These are phyloP conservation scores for Stygiomarasmius scandens DNA, from an alignment of 1,284 basidiomycete species.

Conservation along the genomic window DNA sequence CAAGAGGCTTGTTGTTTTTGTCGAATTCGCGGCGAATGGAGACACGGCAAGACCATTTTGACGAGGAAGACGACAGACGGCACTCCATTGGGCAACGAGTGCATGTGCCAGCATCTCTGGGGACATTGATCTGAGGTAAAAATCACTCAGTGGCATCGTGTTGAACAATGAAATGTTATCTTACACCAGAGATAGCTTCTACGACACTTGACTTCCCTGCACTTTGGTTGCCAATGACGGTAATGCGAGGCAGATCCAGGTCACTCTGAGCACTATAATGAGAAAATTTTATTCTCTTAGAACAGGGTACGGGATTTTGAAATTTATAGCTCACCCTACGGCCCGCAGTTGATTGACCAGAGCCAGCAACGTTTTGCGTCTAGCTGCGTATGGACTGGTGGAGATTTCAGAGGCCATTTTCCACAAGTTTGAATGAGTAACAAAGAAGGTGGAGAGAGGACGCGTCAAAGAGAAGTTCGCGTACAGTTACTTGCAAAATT, in stretches of 20 bases:
- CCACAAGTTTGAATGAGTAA: no score
- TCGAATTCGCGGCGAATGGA: conserved; percentile 39
- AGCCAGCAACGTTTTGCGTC: not conserved
- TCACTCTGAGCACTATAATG: conserved; percentile 33
- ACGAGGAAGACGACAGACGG: conserved; percentile 30
- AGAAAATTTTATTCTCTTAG: no score
- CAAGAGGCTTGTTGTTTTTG: conserved; percentile 24
- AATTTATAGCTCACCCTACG: not conserved
- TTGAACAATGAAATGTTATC: conserved; percentile 2
- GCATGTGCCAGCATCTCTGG: conserved; percentile 41
- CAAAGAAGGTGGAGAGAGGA: no score
- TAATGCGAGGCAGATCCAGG: conserved; percentile 38
- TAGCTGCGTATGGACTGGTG: not conserved
- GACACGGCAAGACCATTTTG: conserved; percentile 39
- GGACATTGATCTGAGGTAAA: conserved; percentile 33
- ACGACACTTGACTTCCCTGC: conserved; percentile 44
- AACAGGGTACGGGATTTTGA: no score
- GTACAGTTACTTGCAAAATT: no score
- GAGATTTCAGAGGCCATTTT: not conserved
- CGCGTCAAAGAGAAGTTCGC: no score
- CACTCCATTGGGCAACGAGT: conserved; percentile 49
- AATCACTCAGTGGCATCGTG: not conserved
- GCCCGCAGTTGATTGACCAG: conserved; percentile 1
- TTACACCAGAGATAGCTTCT: conserved; percentile 43
- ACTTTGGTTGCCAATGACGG: conserved; percentile 45